Evolutionary conservation across 768 basidiomycete genomes (phyloP).

Genomic region (Termitomyces titanicus): DNA sequence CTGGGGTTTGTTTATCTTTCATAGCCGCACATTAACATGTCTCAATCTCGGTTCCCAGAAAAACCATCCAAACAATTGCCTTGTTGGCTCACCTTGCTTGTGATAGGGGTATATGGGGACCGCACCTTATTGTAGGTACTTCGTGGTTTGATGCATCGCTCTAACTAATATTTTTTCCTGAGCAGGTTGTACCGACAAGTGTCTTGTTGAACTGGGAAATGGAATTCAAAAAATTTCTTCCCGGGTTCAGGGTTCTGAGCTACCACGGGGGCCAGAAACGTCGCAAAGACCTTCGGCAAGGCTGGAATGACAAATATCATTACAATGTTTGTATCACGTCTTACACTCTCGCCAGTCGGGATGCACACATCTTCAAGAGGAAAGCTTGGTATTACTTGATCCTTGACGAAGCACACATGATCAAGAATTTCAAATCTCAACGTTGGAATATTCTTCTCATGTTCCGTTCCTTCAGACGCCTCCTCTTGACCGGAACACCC

Average conservation of each 20-base stretch:
- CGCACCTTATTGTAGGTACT: constrained; percentile 73
- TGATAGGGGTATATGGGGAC: constrained; percentile 88
- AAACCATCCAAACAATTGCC: constrained; percentile 96
- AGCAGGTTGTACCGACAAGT: constrained; percentile 82
- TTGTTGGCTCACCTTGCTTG: constrained; percentile 91
- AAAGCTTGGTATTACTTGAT: constrained; percentile 97
- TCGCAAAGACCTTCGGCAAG: constrained; percentile 83
- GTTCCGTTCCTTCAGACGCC: constrained; percentile 81
- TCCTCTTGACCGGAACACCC: constrained; percentile 94
- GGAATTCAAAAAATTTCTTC: constrained; percentile 96
- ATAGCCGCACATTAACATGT: not conserved
- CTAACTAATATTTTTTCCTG: constrained; percentile 17
- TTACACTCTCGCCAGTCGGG: constrained; percentile 88
- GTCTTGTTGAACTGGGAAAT: constrained; percentile 95
- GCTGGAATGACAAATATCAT: constrained; percentile 85
- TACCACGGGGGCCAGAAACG: constrained; percentile 91
- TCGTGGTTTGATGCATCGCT: not conserved
- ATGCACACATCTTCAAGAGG: constrained; percentile 88
- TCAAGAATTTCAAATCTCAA: constrained; percentile 95
- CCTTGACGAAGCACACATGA: constrained; percentile 95
- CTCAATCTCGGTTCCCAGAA: constrained; percentile 40
- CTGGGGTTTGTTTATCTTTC: constrained; percentile 59
- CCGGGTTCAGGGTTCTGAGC: constrained; percentile 80
- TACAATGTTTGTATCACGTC: constrained; percentile 97
- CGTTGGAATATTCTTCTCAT: constrained; percentile 90